Conservation (phyloP, 2,329 filamentous ascomycete species). For the Xylariaceae sp. region DNA sequence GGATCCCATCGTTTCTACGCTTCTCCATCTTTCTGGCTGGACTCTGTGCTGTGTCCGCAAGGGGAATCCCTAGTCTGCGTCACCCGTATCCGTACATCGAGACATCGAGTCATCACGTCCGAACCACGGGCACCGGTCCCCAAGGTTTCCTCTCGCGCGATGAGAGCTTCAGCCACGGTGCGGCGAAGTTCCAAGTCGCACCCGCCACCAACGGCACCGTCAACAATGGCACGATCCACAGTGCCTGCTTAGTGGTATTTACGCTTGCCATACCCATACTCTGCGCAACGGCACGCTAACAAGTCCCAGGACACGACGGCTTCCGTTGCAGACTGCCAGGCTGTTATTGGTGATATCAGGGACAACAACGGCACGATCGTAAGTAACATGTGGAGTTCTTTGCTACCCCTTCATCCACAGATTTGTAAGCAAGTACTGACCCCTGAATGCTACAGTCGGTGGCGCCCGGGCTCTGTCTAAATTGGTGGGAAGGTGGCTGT, state of each 20-base stretch:
- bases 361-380: slow-evolving; percentile 11
- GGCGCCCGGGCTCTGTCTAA: slow-evolving; percentile 18
- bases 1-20: neutral
- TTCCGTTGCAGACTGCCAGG: slow-evolving; percentile 16
- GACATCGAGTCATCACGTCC: neutral
- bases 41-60: slow-evolving; percentile 5
- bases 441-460: neutral
- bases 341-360: slow-evolving; percentile 16
- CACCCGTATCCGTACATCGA: neutral
- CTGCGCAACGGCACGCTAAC: neutral
- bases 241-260: slow-evolving; percentile 4
- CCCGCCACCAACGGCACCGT: neutral
- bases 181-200: neutral
- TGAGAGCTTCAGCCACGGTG: neutral
- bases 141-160: slow-evolving; percentile 11
- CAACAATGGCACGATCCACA: neutral
- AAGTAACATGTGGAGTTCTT: too few species aligned
- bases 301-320: slow-evolving; percentile 10
- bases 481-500: slow-evolving; percentile 22
- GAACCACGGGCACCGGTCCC: slow-evolving; percentile 8
- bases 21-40: neutral
- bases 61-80: slow-evolving; percentile 4
- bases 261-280: neutral
- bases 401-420: too few species aligned
- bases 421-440: too few species aligned